These are phyloP conservation scores for Vitis rotundifolia DNA, from an alignment of 164 flowering plant species.

Conservation along the genomic window DNA sequence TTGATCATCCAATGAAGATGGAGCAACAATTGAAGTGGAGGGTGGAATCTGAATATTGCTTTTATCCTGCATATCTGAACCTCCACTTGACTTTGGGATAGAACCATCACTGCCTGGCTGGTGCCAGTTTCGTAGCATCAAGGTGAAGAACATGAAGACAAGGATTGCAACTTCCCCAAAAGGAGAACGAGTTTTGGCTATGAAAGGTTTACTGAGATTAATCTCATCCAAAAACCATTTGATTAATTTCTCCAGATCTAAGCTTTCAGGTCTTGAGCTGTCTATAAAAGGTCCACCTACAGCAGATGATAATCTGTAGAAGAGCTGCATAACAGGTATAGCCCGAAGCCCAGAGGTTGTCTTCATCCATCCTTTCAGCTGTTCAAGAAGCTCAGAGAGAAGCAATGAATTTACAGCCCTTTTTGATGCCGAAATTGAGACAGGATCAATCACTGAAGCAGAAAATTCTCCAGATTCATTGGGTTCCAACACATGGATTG, in stretches of 20 bases:
- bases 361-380: conserved; percentile 92
- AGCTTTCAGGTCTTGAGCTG: conserved; percentile 67
- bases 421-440: conserved; percentile 93
- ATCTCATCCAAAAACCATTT: conserved; percentile 94
- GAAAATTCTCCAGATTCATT: conserved; percentile 75
- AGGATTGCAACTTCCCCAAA: conserved; percentile 93
- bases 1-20: conserved; percentile 54
- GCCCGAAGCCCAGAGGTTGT: conserved; percentile 84
- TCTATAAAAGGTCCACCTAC: conserved; percentile 95
- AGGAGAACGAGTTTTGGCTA: conserved; percentile 64
- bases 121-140: conserved; percentile 98
- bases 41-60: conserved; percentile 29
- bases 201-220: conserved; percentile 64
- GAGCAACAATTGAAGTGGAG: conserved; percentile 33
- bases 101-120: conserved; percentile 87
- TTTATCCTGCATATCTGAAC: conserved; percentile 62
- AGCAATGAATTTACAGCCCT: conserved; percentile 86
- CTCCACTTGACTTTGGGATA: conserved; percentile 47
- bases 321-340: conserved; percentile 91
- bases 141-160: conserved; percentile 94
- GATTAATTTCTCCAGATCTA: conserved; percentile 78
- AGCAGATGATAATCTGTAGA: conserved; percentile 90
- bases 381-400: conserved; percentile 80
- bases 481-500: conserved; percentile 82
- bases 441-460: conserved; percentile 64